phyloP scores from a whole-genome alignment of 805 yeast species.

The Torulaspora delbrueckii region DNA sequence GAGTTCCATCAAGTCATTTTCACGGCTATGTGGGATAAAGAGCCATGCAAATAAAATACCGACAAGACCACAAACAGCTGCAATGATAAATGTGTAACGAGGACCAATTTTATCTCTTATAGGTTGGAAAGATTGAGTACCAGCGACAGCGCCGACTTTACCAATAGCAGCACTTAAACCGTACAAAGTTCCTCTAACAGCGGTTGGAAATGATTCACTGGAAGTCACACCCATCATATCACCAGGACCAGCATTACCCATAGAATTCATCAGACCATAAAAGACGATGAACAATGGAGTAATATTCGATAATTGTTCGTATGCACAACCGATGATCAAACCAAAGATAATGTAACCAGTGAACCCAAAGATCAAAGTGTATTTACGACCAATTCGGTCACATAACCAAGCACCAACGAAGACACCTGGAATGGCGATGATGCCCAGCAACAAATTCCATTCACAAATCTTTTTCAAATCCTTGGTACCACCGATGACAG shows the following conservation, averaged over 20 bases:
- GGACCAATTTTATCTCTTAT: slow-evolving; percentile 51
- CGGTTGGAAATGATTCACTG: slow-evolving; percentile 69
- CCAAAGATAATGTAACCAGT: slow-evolving; percentile 67
- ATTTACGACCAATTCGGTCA: slow-evolving; percentile 65
- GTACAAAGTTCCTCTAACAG: slow-evolving; percentile 69
- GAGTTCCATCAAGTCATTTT: slow-evolving; percentile 63
- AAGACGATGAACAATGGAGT: slow-evolving; percentile 62
- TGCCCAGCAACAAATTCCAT: slow-evolving; percentile 64
- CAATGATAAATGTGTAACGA: slow-evolving; percentile 73
- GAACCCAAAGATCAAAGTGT: slow-evolving; percentile 68
- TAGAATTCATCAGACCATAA: slow-evolving; percentile 66
- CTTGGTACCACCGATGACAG: slow-evolving; percentile 40
- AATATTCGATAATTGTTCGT: slow-evolving; percentile 50
- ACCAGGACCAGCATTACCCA: slow-evolving; percentile 78
- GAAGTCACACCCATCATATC: slow-evolving; percentile 63
- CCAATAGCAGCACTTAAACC: slow-evolving; percentile 78
- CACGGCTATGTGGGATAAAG: slow-evolving; percentile 63
- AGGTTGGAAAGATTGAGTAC: slow-evolving; percentile 57
- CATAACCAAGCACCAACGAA: slow-evolving; percentile 61
- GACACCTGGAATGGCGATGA: slow-evolving; percentile 69
- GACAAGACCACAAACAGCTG: slow-evolving; percentile 63
- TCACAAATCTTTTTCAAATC: slow-evolving; percentile 58
- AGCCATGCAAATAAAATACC: slow-evolving; percentile 58
- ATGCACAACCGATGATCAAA: slow-evolving; percentile 63
- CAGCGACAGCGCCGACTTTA: slow-evolving; percentile 81